Evolutionary conservation across 495 filamentous ascomycete genomes (phyloP), one percentile per base, ranked within the genome.

Genomic region (Xanthoparmelia taractica): DNA sequence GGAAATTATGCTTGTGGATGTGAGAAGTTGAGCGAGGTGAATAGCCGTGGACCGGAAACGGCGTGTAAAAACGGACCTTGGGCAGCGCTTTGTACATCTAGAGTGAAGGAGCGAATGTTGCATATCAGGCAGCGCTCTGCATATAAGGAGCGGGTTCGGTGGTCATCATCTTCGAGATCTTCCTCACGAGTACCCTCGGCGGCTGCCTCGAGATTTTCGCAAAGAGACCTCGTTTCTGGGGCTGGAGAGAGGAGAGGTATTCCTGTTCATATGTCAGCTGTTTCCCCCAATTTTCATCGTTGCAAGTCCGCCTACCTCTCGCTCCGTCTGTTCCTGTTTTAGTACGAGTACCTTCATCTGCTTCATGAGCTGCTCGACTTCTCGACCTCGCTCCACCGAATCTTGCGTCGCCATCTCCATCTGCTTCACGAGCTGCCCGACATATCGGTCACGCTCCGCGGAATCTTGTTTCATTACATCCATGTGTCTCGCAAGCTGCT

Each of bases 1-100:
- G 94, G 20, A 97, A 97, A 74, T 70, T 97, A 36, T 92, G 85
- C 72, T 73, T 98, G 38, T 98, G 92, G 90, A 87, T 86, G 86
- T 97, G 76, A 80, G 38, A 7, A n/a, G 15, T 29, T 37, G 40
- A 47, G 15, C 23, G 40, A 23, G 8, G 18, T 27, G n/a, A 15
- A 43, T 2, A 29, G 20, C 17, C 0, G 2, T 17, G 43, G 15
- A 27, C 5, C n/a, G 25, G 29, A 29, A 54, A 54, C 27, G 37
- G 48, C 25, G 12, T 23, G 43, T 31, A 37, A 18, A 23, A 12
- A 15, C 13, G 29, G 6, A 27, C 34, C 5, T 25, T 34, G 18
- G 20, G 43, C 50, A 37, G 27, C n/a, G 37, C 47, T 41, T 40
- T 62, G 48, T 56, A 55, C 11, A 61, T 55, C 18, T 20, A n/a